phyloP scores from a whole-genome alignment of 306 rosid genomes.

The Acacia crassicarpa region DNA sequence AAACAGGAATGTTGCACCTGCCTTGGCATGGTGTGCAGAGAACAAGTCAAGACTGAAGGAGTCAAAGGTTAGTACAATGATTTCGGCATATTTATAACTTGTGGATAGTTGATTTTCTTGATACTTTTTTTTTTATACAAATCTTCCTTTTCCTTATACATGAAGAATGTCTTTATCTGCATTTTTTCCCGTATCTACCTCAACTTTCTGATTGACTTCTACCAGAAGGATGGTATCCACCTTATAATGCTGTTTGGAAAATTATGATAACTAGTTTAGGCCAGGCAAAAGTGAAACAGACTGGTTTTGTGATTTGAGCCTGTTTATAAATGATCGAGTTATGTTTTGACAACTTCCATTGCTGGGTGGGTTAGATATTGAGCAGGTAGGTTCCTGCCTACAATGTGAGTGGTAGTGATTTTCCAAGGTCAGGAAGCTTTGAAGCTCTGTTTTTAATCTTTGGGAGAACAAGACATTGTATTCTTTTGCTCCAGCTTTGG shows the following conservation, averaged over 20 bases:
- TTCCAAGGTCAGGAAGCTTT: background rate
- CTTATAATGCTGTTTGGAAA: background rate
- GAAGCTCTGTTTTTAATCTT: background rate
- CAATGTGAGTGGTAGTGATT: background rate
- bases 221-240: background rate
- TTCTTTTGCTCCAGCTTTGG: background rate
- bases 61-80: conserved; percentile 60
- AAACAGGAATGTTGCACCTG: conserved; percentile 84
- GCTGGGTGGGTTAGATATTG: background rate
- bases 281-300: background rate
- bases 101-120: conserved; percentile 7
- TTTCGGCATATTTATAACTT: conserved; percentile 17
- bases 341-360: background rate
- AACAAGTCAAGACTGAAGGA: conserved; percentile 95
- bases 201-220: background rate
- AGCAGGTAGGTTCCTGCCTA: background rate
- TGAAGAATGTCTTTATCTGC: background rate
- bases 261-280: background rate
- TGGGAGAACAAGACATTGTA: background rate
- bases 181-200: background rate
- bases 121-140: background rate
- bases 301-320: background rate
- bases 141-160: background rate
- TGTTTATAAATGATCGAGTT: background rate
- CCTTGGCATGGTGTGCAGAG: conserved; percentile 93